phyloP scores from a whole-genome alignment of 1,284 basidiomycete genomes.

The Cutaneotrichosporon daszewskae region DNA sequence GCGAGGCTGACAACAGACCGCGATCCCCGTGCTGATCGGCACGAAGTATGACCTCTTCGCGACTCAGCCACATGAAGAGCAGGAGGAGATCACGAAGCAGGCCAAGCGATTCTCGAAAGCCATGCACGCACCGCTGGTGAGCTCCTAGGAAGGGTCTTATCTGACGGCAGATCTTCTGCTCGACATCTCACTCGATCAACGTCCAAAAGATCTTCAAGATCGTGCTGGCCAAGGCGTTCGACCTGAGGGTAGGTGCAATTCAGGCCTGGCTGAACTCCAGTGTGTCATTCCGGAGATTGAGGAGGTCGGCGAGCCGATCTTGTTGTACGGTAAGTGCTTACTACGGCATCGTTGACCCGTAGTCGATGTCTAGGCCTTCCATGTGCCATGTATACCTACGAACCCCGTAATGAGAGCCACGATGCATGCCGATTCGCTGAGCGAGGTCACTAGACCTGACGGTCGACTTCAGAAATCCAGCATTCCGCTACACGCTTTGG shows the following conservation, averaged over 20 bases:
- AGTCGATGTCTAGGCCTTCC: no score
- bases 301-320: conserved; percentile 83
- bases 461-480: no score
- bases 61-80: conserved; percentile 91
- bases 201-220: conserved; percentile 98
- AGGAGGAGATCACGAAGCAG: conserved; percentile 98
- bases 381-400: no score
- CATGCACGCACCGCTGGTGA: conserved; percentile 85
- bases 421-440: no score
- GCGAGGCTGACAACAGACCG: conserved; percentile 57
- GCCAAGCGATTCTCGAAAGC: conserved; percentile 94
- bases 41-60: conserved; percentile 97
- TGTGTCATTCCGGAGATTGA: conserved; percentile 96
- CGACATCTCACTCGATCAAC: conserved; percentile 94
- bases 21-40: conserved; percentile 91
- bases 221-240: conserved; percentile 48
- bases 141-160: conserved; percentile 3
- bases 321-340: no score
- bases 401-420: no score
- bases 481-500: conserved; percentile 10
- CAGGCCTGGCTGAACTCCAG: conserved; percentile 53
- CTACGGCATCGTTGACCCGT: no score
- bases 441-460: no score
- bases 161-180: conserved; percentile 72
- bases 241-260: conserved; percentile 40